phyloP scores from a whole-genome alignment of 164 flowering plant genomes.

The Nymphaea colorata region DNA sequence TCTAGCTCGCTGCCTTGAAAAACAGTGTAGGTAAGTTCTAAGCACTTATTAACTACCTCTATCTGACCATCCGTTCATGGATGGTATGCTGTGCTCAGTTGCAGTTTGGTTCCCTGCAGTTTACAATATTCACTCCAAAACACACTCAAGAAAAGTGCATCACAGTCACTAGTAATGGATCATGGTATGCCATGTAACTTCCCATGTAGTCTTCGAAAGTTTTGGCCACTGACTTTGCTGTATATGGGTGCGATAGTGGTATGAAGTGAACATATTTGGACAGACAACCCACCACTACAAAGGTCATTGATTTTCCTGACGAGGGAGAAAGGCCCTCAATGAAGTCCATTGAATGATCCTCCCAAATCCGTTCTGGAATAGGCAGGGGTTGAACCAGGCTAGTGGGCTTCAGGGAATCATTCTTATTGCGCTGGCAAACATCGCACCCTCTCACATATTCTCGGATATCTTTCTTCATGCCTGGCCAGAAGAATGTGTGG shows the following conservation, averaged over 20 bases:
- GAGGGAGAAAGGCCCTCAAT: conserved; percentile 2
- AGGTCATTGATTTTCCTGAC: not conserved
- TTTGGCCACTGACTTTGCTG: not conserved
- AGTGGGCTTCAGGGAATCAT: not conserved
- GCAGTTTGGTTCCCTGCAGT: not conserved
- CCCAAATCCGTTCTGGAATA: conserved; percentile 1
- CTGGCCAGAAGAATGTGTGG: not conserved
- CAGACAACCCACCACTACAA: not conserved
- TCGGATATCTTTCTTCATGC: not conserved
- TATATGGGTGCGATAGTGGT: conserved; percentile 1
- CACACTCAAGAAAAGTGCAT: not conserved
- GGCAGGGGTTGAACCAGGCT: conserved; percentile 2
- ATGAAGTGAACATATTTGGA: conserved; percentile 5
- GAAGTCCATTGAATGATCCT: conserved; percentile 3
- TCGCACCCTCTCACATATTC: not conserved
- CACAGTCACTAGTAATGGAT: not conserved
- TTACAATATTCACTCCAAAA: conserved; percentile 1
- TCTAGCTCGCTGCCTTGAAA: not conserved
- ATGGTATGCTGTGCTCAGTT: conserved; percentile 1
- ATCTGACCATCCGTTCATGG: conserved; percentile 3
- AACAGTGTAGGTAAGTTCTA: not conserved
- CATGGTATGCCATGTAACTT: not conserved
- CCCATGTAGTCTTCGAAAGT: not conserved
- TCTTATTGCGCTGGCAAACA: not conserved
- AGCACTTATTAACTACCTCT: not conserved